phyloP scores from a whole-genome alignment of 129 eudicot species.

The Helichrysum umbraculigerum region DNA sequence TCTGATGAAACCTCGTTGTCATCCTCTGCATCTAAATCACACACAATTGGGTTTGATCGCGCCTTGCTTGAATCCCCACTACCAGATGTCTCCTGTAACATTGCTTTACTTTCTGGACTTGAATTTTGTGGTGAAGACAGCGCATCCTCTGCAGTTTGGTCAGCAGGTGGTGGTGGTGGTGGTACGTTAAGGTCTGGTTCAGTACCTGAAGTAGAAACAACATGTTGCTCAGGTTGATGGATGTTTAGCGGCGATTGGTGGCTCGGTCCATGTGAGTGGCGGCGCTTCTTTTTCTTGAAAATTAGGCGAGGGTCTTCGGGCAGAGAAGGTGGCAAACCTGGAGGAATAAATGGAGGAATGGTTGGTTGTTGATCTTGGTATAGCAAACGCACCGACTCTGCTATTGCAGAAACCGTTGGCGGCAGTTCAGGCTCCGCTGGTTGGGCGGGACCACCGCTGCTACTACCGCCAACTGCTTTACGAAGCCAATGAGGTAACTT shows the following conservation, averaged over 20 bases:
- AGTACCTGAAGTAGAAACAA: slow-evolving; percentile 40
- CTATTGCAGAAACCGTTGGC: slow-evolving; percentile 77
- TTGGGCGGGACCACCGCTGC: slow-evolving; percentile 17
- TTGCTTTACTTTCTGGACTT: slow-evolving; percentile 18
- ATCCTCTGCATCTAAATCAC: not conserved
- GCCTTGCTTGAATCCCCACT: slow-evolving; percentile 48
- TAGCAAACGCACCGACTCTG: slow-evolving; percentile 73
- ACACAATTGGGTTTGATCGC: slow-evolving; percentile 25
- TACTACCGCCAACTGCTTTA: slow-evolving; percentile 63
- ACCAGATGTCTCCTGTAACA: slow-evolving; percentile 16
- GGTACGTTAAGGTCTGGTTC: slow-evolving; percentile 43
- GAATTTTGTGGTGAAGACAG: slow-evolving; percentile 31
- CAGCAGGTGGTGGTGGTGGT: slow-evolving; percentile 23
- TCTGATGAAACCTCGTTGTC: slow-evolving; percentile 58
- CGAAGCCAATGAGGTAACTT: slow-evolving; percentile 95
- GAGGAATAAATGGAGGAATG: slow-evolving; percentile 78
- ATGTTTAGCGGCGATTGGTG: slow-evolving; percentile 29
- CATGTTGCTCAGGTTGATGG: slow-evolving; percentile 32
- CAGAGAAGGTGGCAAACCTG: slow-evolving; percentile 60
- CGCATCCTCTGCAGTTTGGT: slow-evolving; percentile 22
- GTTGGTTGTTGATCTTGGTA: slow-evolving; percentile 56
- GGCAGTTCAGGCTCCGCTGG: slow-evolving; percentile 59
- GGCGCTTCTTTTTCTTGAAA: slow-evolving; percentile 53
- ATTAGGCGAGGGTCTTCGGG: slow-evolving; percentile 72
- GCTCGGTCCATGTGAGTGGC: slow-evolving; percentile 12